Percentiles rank a stretch among this genome's conserved stretches.
phyloP scores from a whole-genome alignment of 345 rosid species.

The Ricinus communis region DNA sequence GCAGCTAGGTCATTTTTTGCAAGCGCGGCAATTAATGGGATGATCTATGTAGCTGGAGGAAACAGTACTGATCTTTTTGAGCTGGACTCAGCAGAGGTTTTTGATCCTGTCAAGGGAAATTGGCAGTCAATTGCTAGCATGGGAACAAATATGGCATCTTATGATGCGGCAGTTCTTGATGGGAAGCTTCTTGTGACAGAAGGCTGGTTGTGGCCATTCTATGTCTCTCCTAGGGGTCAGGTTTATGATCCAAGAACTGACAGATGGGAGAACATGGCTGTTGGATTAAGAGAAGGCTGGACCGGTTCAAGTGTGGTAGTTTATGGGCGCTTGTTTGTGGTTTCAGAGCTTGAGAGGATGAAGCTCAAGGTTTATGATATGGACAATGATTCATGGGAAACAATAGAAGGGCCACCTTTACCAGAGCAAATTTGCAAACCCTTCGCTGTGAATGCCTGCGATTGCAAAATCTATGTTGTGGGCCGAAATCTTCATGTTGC shows the following conservation, averaged over 20 bases:
- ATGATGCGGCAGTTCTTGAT: slow-evolving; percentile 72
- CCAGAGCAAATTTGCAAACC: slow-evolving; percentile 89
- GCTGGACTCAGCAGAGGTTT: slow-evolving; percentile 72
- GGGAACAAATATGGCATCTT: slow-evolving; percentile 80
- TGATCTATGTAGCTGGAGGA: slow-evolving; percentile 85
- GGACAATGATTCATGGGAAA: slow-evolving; percentile 69
- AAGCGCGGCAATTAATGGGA: slow-evolving; percentile 64
- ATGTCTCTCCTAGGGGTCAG: slow-evolving; percentile 79
- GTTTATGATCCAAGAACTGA: slow-evolving; percentile 72
- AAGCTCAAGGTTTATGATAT: slow-evolving; percentile 79
- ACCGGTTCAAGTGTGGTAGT: slow-evolving; percentile 85
- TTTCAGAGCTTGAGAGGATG: slow-evolving; percentile 85
- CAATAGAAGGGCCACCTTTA: slow-evolving; percentile 65
- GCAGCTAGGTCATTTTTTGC: slow-evolving; percentile 78
- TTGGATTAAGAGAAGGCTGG: slow-evolving; percentile 88
- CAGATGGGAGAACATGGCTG: slow-evolving; percentile 78
- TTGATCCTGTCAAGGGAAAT: slow-evolving; percentile 60
- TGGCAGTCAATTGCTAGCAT: slow-evolving; percentile 64
- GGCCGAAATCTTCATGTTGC: slow-evolving; percentile 73
- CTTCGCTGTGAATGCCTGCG: slow-evolving; percentile 63
- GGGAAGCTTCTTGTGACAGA: slow-evolving; percentile 84
- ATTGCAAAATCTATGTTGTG: slow-evolving; percentile 66
- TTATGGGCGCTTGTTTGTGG: slow-evolving; percentile 67
- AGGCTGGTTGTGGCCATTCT: slow-evolving; percentile 96
- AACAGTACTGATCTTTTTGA: slow-evolving; percentile 65